These are phyloP conservation scores for Thalia dealbata DNA, from an alignment of 176 grass and related monocot species.

Conservation along the genomic window DNA sequence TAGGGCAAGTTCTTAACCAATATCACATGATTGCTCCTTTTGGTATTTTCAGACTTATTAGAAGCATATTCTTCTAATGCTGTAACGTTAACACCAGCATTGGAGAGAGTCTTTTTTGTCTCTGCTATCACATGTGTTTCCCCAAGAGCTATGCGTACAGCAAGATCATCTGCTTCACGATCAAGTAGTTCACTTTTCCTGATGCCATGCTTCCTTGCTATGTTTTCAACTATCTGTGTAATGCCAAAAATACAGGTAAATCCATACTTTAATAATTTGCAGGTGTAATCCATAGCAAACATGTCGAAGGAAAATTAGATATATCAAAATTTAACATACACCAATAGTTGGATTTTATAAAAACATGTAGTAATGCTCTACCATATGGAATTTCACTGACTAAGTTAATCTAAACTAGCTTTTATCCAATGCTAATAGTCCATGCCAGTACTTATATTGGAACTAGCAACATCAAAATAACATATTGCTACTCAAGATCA, in stretches of 20 bases:
- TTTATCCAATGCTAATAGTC: no score
- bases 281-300: constrained; percentile 1
- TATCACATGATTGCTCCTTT: constrained; percentile 92
- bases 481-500: not conserved
- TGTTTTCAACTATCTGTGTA: constrained; percentile 69
- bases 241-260: not conserved
- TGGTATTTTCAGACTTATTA: constrained; percentile 58
- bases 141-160: constrained; percentile 71
- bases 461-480: no score
- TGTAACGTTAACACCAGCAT: constrained; percentile 64
- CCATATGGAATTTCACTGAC: no score
- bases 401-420: no score
- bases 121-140: constrained; percentile 76
- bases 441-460: no score
- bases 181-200: constrained; percentile 75
- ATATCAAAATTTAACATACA: not conserved
- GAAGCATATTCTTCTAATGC: constrained; percentile 73
- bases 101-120: constrained; percentile 81
- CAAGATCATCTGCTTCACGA: constrained; percentile 80
- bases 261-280: not conserved
- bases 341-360: not conserved
- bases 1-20: constrained; percentile 89
- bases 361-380: not conserved
- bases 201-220: constrained; percentile 89
- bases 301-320: not conserved